Conservation (phyloP, 176 grass and related monocot genomes). For the Oryza longistaminata region DNA sequence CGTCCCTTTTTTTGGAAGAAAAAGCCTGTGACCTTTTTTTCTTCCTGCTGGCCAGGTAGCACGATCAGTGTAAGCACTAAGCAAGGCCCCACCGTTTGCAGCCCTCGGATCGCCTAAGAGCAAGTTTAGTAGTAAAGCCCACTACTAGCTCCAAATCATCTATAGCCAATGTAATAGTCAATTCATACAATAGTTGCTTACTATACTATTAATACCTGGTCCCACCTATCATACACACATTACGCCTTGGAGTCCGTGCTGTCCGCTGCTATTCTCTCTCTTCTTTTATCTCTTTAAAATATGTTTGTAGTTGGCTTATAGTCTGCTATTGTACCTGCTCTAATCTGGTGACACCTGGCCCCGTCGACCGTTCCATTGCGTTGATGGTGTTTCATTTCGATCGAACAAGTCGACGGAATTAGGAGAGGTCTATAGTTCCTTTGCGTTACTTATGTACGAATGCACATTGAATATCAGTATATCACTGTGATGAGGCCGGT, state of each 20-base stretch:
- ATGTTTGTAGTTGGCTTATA: too few species aligned
- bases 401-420: not conserved
- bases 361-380: constrained; percentile 8
- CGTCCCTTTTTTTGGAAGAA: not conserved
- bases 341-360: not conserved
- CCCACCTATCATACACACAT: too few species aligned
- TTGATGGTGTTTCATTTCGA: constrained; percentile 14
- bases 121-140: too few species aligned
- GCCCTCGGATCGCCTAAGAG: not conserved
- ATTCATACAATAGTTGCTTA: too few species aligned
- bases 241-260: too few species aligned
- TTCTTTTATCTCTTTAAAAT: too few species aligned
- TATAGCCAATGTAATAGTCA: too few species aligned
- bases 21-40: constrained; percentile 29
- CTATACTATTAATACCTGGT: too few species aligned
- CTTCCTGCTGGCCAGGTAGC: not conserved
- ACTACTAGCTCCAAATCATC: too few species aligned
- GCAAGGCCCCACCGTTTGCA: constrained; percentile 32
- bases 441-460: not conserved
- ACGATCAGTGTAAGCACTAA: constrained; percentile 1
- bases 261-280: too few species aligned
- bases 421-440: not conserved
- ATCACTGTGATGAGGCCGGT: not conserved
- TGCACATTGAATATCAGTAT: not conserved
- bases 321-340: too few species aligned